Evolutionary conservation across 371 early-diverging fungal species (phyloP).

Genomic region (Synchytrium microbalum): DNA sequence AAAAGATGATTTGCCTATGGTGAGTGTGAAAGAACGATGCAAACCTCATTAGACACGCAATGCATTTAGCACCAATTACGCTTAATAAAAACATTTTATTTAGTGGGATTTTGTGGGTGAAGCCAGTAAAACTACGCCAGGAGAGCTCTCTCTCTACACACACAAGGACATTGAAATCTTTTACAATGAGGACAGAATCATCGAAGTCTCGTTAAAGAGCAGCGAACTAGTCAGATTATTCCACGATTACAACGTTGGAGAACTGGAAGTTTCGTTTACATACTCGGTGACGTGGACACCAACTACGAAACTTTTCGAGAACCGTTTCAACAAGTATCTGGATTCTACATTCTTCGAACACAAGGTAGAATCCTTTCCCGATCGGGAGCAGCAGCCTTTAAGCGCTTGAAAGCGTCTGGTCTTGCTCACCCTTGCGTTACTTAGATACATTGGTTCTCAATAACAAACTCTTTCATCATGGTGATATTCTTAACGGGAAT

Average conservation of each 20-base stretch:
- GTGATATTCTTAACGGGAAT: slow-evolving; percentile 69
- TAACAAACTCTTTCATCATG: slow-evolving; percentile 78
- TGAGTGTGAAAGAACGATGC: background rate
- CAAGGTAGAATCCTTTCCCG: slow-evolving; percentile 35
- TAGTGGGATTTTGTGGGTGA: background rate
- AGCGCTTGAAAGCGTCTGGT: background rate
- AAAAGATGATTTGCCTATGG: slow-evolving; percentile 6
- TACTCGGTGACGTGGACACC: slow-evolving; percentile 62
- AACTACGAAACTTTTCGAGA: slow-evolving; percentile 49
- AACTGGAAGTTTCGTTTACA: slow-evolving; percentile 50
- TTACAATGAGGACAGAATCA: slow-evolving; percentile 44
- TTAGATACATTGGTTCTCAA: slow-evolving; percentile 80
- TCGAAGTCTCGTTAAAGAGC: background rate
- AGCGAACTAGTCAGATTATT: background rate
- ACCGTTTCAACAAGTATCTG: slow-evolving; percentile 59
- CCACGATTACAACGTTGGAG: background rate
- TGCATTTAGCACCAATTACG: background rate
- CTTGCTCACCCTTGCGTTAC: background rate
- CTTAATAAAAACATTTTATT: too few species aligned
- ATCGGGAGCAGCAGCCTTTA: background rate
- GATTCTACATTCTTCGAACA: slow-evolving; percentile 73
- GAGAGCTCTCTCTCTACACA: slow-evolving; percentile 42
- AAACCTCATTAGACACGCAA: background rate
- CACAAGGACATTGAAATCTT: slow-evolving; percentile 52
- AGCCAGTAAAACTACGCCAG: slow-evolving; percentile 13